phyloP scores from a whole-genome alignment of 495 filamentous ascomycete genomes.

The Saxophila tyrrhenica region DNA sequence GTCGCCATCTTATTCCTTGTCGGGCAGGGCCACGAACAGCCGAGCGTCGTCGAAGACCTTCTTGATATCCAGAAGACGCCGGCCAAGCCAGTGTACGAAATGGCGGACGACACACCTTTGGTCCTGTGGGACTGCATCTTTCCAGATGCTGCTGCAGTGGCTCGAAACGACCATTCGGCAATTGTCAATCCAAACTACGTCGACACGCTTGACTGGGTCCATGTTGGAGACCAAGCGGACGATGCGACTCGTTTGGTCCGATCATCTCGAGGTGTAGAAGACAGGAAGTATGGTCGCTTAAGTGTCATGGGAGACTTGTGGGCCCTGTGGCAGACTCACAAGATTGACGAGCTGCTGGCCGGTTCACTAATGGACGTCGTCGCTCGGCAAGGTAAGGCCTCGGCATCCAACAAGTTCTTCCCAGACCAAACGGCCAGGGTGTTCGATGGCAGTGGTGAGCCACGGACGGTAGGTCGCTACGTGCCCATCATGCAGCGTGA shows the following conservation, averaged over 20 bases:
- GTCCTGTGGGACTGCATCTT: slow-evolving; percentile 95
- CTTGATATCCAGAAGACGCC: slow-evolving; percentile 61
- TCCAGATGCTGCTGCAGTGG: slow-evolving; percentile 35
- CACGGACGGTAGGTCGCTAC: slow-evolving; percentile 54
- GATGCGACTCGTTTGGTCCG: slow-evolving; percentile 25
- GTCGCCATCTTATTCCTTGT: slow-evolving; percentile 75
- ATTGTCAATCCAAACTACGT: slow-evolving; percentile 25
- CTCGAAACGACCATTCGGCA: not conserved
- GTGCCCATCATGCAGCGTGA: slow-evolving; percentile 55
- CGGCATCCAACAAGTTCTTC: not conserved
- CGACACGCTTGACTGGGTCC: slow-evolving; percentile 70
- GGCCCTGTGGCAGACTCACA: slow-evolving; percentile 66
- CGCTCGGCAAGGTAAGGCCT: slow-evolving; percentile 33
- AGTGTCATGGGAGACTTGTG: slow-evolving; percentile 67
- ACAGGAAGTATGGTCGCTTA: slow-evolving; percentile 46
- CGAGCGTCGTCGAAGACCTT: slow-evolving; percentile 57
- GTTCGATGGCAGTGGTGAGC: slow-evolving; percentile 58
- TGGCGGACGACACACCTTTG: slow-evolving; percentile 78
- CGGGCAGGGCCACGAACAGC: slow-evolving; percentile 77
- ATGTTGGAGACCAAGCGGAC: slow-evolving; percentile 49
- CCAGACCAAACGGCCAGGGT: slow-evolving; percentile 40
- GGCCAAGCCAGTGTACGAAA: slow-evolving; percentile 67
- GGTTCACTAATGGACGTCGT: slow-evolving; percentile 54
- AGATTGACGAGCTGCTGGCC: slow-evolving; percentile 80
- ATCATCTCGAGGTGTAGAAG: slow-evolving; percentile 23